Base-by-base conservation (phyloP, 805 yeast species). In the Sugiyamaella smithiae region DNA sequence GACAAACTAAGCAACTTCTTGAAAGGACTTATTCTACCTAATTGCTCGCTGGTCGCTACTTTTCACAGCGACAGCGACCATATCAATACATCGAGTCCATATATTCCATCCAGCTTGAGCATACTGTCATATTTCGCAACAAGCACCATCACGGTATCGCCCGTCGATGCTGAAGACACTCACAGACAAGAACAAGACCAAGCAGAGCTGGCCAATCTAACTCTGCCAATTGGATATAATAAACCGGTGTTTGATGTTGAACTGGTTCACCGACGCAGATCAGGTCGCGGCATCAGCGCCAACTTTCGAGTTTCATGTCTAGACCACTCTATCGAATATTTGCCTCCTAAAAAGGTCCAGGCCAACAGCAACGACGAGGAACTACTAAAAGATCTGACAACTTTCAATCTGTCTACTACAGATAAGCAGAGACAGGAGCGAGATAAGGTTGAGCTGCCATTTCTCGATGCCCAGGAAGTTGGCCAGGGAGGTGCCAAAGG, bases 371-470 rank as follows among this genome's bases (percentile, higher is more conserved):
- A 64, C 19, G 78, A 79, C 26, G 81, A 78, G 12, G 78, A 76
- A 12, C 60, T 84, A 49, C 69, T 91, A 42, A 78, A 82, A 53
- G 87, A 75, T 32, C 72, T 93, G 57, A 88, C 98, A 0, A 93
- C 99, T 0, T 91, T 91, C 71, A 90, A 90, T 57, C 70, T 91
- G 48, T 74, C 81, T 5, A 85, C 95, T 0, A 84, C 82, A 5
- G 77, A 78, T 2, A 84, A 80, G 58, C 97, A 93, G 62, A 82
- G 77, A 53, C 61, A 74, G 40, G 96, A 95, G 0, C 79, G 81
- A 52, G 96, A 88, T 22, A 82, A 85, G 53, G 97, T 93, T 2
- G 95, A 85, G 42, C 71, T 91, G 51, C 99, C 99, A n/a, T 91
- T 74, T 65, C 70, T 91, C 71, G 86, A 85, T 55, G 98, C 98